Conservation (phyloP, 495 filamentous ascomycete species). For the Daldinia bambusicola region DNA sequence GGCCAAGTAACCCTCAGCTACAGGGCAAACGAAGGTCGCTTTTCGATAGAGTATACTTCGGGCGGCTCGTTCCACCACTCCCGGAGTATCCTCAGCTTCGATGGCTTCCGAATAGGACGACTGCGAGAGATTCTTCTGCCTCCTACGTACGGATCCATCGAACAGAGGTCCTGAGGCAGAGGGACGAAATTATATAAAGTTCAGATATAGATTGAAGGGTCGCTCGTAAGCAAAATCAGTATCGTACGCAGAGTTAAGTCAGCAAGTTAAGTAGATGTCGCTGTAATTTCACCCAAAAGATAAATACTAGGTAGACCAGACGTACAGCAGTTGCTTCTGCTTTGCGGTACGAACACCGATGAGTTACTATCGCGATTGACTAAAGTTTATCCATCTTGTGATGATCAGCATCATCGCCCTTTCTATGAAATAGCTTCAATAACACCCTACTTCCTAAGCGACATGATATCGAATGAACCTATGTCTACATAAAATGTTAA, state of each 20-base stretch:
- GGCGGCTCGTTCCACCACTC: not conserved
- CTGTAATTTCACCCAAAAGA: too few species aligned
- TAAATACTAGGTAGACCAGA: too few species aligned
- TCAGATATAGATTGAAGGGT: not conserved
- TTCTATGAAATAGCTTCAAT: not conserved
- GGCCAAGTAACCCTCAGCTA: slow-evolving; percentile 59
- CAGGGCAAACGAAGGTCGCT: slow-evolving; percentile 54
- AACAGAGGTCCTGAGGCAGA: not conserved
- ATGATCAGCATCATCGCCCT: not conserved
- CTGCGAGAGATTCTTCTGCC: slow-evolving; percentile 22
- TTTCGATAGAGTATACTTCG: slow-evolving; percentile 45
- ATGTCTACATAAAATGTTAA: not conserved
- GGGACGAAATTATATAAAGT: not conserved
- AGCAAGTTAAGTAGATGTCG: not conserved
- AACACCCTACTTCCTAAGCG: not conserved
- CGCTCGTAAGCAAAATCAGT: not conserved
- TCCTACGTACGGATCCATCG: slow-evolving; percentile 39
- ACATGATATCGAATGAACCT: not conserved
- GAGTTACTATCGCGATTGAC: slow-evolving; percentile 1
- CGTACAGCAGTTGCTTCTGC: too few species aligned
- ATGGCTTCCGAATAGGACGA: not conserved
- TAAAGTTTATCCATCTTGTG: not conserved
- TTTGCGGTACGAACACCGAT: too few species aligned
- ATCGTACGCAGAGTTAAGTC: not conserved
- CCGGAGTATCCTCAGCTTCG: not conserved